Evolutionary conservation across 2,329 filamentous ascomycete genomes (phyloP), one percentile per base, ranked within the genome.

Genomic region (Cladosporium sp.): DNA sequence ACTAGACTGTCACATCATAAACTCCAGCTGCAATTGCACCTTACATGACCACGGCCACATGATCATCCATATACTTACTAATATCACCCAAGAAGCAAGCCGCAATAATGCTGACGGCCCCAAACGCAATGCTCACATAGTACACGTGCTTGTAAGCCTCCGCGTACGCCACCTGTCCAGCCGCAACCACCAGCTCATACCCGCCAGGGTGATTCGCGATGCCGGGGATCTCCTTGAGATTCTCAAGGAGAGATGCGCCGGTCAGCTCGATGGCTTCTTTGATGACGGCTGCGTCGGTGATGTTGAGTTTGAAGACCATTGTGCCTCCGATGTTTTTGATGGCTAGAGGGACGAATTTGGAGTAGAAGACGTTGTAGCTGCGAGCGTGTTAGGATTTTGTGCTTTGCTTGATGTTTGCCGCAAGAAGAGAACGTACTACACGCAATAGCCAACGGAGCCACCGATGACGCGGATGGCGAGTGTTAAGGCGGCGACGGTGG

Each of bases 391-490:
- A 68, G 48, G n/a, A n/a, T 70, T 59, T 32, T 36, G 70, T 70
- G 62, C 32, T 58, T 5, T 70, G 71, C 67, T 78, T 77, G 21
- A 78, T 68, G 65, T 77, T 77, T 51, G n/a, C n/a, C 10, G 4
- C 11, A 23, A 21, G 23, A 8, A 7, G 46, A 53, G 26, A 28
- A 46, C 75, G 16, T 30, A 76, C 69, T 79, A 81, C 3, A 80
- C 72, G 49, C 67, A 70, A 63, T 75, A 77, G 26, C 74, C 88
- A 66, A 91, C 84, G 14, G 85, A 83, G 32, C 88, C 88, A 56
- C 89, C 89, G 39, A 91, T 83, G 63, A 89, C 87, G 43, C 89
- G 87, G 69, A 91, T 86, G n/a, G 87, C 84, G 43, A 91, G 83
- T 0, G 89, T 90, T 25, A 91, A 79, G 6, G 89, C 88, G 1